These are phyloP conservation scores for Emergomyces orientalis DNA, from an alignment of 2,329 filamentous ascomycete species.

Conservation along the genomic window DNA sequence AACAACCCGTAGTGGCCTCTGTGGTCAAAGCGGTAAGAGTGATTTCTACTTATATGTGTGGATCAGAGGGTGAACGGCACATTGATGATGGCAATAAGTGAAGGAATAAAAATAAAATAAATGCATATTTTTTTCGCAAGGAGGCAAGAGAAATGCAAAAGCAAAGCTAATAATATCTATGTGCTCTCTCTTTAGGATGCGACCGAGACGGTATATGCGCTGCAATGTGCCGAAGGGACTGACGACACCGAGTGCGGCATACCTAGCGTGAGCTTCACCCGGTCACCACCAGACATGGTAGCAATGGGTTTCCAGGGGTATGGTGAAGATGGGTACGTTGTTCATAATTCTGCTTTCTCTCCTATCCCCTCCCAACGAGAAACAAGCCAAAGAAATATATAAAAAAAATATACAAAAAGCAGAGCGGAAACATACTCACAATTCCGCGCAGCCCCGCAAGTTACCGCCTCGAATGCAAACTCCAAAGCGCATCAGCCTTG, in stretches of 20 bases:
- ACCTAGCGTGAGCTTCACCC: not conserved
- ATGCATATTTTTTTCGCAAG: not conserved
- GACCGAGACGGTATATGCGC: not conserved
- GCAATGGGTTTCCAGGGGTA: not conserved
- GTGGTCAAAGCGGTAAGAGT: constrained; percentile 2
- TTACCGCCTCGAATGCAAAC: not conserved
- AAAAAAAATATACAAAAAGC: not conserved
- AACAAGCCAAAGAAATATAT: not conserved
- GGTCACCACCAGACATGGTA: not conserved
- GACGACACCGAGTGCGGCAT: not conserved
- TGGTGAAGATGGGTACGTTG: not conserved
- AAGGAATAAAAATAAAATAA: not conserved
- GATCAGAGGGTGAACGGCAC: not conserved
- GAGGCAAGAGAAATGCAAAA: not conserved
- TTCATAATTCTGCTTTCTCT: no score
- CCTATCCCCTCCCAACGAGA: not conserved
- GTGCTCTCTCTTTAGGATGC: not conserved
- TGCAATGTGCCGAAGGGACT: not conserved
- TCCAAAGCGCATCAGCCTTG: not conserved
- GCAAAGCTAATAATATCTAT: not conserved
- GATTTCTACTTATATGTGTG: not conserved
- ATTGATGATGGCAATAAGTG: not conserved
- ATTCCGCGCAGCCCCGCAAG: not conserved
- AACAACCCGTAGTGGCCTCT: not conserved
- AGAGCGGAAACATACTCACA: no score